Percentiles rank a stretch among this genome's conserved stretches.
These are phyloP conservation scores for Alternaria hordeiaustralica DNA, from an alignment of 2,329 filamentous ascomycete genomes.

Conservation along the genomic window DNA sequence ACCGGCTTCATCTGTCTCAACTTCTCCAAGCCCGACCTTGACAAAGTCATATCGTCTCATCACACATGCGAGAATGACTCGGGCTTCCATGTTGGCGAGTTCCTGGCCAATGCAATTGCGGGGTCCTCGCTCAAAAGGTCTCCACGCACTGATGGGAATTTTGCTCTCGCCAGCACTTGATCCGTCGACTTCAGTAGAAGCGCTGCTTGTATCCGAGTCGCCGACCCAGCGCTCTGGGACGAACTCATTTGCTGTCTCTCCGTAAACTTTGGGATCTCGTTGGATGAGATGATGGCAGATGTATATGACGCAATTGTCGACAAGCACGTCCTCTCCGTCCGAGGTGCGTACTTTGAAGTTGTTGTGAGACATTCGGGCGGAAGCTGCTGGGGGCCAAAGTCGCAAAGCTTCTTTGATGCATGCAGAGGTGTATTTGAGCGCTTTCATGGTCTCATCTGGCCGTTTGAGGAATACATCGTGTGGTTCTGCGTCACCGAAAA, in stretches of 20 bases:
- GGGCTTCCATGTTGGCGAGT: slow-evolving; percentile 61
- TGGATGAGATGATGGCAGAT: slow-evolving; percentile 51
- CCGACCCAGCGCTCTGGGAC: slow-evolving; percentile 51
- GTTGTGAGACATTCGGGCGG: slow-evolving; percentile 49
- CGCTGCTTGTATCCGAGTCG: slow-evolving; percentile 30
- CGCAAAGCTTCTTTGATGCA: slow-evolving; percentile 63
- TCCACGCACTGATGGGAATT: slow-evolving; percentile 56
- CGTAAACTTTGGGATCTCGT: slow-evolving; percentile 42
- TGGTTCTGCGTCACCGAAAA: slow-evolving; percentile 57
- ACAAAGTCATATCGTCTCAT: slow-evolving; percentile 43
- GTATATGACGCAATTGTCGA: slow-evolving; percentile 56
- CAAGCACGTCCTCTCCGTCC: slow-evolving; percentile 51
- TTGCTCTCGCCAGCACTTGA: slow-evolving; percentile 19
- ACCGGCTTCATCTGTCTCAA: slow-evolving; percentile 32
- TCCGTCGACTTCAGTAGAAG: slow-evolving; percentile 18
- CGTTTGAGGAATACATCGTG: slow-evolving; percentile 51
- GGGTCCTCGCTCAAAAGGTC: slow-evolving; percentile 63
- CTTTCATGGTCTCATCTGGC: slow-evolving; percentile 57
- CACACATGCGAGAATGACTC: slow-evolving; percentile 56
- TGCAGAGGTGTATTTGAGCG: slow-evolving; percentile 60
- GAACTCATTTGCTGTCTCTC: slow-evolving; percentile 40
- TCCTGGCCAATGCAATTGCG: slow-evolving; percentile 66
- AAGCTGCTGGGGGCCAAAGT: slow-evolving; percentile 59
- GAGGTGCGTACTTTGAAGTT: slow-evolving; percentile 53
- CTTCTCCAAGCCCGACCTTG: slow-evolving; percentile 44